These are phyloP conservation scores for Kazachstania africana DNA, from an alignment of 805 yeast genomes.

Conservation along the genomic window DNA sequence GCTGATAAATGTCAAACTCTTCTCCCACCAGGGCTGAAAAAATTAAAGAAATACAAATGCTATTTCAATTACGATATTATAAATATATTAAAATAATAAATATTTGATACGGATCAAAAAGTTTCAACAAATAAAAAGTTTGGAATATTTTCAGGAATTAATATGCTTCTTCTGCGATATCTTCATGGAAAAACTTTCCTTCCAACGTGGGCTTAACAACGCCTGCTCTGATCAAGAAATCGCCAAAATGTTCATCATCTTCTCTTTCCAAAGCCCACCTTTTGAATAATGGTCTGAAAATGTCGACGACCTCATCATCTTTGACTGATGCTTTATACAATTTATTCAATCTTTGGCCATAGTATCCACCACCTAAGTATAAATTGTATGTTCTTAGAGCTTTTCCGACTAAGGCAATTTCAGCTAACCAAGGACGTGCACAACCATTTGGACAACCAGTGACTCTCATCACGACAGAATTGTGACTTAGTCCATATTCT, in stretches of 20 bases:
- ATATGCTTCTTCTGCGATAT: slow-evolving; percentile 65
- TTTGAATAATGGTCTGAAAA: slow-evolving; percentile 77
- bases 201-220: slow-evolving; percentile 78
- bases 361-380: slow-evolving; percentile 92
- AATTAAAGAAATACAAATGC: no score
- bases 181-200: slow-evolving; percentile 92
- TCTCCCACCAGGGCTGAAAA: no score
- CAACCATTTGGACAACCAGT: slow-evolving; percentile 99
- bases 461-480: slow-evolving; percentile 93
- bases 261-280: slow-evolving; percentile 87
- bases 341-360: slow-evolving; percentile 87
- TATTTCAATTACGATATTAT: no score
- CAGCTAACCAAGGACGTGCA: slow-evolving; percentile 97
- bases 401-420: slow-evolving; percentile 89
- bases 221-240: slow-evolving; percentile 79
- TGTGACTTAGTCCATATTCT: slow-evolving; percentile 87
- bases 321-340: slow-evolving; percentile 76
- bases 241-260: slow-evolving; percentile 93
- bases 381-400: slow-evolving; percentile 88
- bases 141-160: no score
- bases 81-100: no score
- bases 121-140: no score
- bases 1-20: no score
- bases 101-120: no score
- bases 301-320: slow-evolving; percentile 75